phyloP scores from a whole-genome alignment of 306 rosid genomes.

The Gynostemma pentaphyllum region DNA sequence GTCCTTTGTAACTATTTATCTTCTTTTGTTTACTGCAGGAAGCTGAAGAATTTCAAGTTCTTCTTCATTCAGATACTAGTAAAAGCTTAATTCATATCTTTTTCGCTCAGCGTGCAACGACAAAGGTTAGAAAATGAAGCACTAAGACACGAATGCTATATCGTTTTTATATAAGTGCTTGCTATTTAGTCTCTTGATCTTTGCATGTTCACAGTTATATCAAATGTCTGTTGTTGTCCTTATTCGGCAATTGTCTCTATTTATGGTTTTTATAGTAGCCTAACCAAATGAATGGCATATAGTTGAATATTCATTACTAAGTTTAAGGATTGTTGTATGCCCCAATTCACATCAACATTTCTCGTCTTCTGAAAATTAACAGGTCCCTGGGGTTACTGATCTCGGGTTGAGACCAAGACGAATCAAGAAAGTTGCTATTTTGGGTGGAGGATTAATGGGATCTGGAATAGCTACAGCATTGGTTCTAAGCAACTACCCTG shows the following conservation, averaged over 20 bases:
- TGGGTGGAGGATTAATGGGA: conserved; percentile 98
- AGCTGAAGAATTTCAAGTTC: conserved; percentile 57
- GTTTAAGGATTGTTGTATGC: neutral
- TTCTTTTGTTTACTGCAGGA: conserved; percentile 53
- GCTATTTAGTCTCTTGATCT: neutral
- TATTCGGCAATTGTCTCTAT: neutral
- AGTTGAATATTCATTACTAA: neutral
- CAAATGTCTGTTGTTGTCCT: neutral
- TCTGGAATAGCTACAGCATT: conserved; percentile 94
- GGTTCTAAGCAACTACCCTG: conserved; percentile 60
- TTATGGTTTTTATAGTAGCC: neutral
- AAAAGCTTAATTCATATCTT: conserved; percentile 81
- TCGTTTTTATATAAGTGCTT: neutral
- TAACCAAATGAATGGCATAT: neutral
- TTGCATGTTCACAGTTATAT: neutral
- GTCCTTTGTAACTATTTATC: neutral
- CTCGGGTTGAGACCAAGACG: conserved; percentile 67
- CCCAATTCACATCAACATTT: neutral
- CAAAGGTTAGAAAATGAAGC: conserved; percentile 52
- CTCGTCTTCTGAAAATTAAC: neutral
- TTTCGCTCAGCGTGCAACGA: conserved; percentile 82
- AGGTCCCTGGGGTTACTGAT: conserved; percentile 93
- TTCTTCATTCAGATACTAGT: conserved; percentile 48
- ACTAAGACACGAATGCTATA: neutral
- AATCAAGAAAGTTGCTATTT: conserved; percentile 68